Evolutionary conservation across 192 early-diverging fungal species (phyloP).

Genomic region (Coemansia furcata): DNA sequence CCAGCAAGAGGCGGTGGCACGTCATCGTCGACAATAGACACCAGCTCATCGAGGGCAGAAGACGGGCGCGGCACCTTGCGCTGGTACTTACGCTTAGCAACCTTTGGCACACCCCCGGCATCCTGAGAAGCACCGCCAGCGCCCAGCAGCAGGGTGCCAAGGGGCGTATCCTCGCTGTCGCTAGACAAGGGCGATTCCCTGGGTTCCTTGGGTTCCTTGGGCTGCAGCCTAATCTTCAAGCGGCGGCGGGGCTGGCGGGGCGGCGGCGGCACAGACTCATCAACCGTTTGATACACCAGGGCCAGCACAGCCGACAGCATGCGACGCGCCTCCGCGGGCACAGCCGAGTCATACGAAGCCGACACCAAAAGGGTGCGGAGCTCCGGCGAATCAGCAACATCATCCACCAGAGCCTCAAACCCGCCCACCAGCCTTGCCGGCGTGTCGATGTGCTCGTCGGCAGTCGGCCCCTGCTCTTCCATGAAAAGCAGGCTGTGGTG

Average conservation of each 20-base stretch:
- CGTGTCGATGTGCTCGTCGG: constrained; percentile 42
- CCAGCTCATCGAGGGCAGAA: not conserved
- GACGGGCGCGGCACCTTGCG: not conserved
- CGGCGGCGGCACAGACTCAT: constrained; percentile 36
- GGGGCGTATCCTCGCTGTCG: constrained; percentile 48
- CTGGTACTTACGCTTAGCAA: constrained; percentile 5
- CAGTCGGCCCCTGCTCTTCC: constrained; percentile 23
- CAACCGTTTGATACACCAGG: constrained; percentile 40
- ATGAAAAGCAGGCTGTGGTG: constrained; percentile 47
- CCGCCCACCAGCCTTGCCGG: constrained; percentile 48
- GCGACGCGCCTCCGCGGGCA: constrained; percentile 14
- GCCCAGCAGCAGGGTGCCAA: constrained; percentile 8
- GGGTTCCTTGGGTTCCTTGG: not conserved
- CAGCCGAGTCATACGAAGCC: constrained; percentile 27
- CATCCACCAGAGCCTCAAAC: constrained; percentile 36
- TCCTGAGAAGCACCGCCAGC: not conserved
- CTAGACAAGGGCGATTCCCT: constrained; percentile 10
- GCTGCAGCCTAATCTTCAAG: constrained; percentile 41
- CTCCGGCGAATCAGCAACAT: constrained; percentile 26
- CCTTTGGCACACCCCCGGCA: not conserved
- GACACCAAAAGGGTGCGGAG: constrained; percentile 28
- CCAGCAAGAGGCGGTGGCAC: not conserved
- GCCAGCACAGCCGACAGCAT: constrained; percentile 28
- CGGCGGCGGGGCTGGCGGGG: constrained; percentile 21
- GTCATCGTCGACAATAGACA: not conserved